Conservation (phyloP, 2,329 filamentous ascomycete genomes). For the Orbilia blumenaviensis region DNA sequence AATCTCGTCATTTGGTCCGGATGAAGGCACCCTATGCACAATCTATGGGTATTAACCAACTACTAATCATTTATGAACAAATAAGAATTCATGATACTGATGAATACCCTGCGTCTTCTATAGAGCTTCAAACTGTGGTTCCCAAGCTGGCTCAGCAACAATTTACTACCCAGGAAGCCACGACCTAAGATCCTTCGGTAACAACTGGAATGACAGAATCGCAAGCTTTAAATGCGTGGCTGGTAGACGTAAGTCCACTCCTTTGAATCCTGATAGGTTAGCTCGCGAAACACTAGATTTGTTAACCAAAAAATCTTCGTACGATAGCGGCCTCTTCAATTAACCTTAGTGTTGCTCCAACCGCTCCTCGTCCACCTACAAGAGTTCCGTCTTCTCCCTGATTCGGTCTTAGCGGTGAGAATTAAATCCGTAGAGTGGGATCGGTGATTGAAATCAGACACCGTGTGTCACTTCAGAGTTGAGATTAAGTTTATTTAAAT, state of each 20-base stretch:
- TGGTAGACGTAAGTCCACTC: not conserved
- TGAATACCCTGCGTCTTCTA: not conserved
- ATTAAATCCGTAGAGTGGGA: no score
- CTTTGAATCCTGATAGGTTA: not conserved
- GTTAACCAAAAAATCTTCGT: no score
- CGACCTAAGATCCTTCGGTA: not conserved
- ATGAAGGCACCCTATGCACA: not conserved
- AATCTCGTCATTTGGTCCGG: constrained; percentile 6
- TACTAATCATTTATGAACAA: no score
- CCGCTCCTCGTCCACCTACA: no score
- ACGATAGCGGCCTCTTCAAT: not conserved
- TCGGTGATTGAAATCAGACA: no score
- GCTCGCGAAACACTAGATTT: not conserved
- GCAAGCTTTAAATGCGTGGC: not conserved
- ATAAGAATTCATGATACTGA: no score
- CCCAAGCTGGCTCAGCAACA: not conserved
- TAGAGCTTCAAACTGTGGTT: not conserved
- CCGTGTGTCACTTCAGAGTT: no score
- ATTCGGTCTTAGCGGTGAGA: no score
- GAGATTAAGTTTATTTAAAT: not conserved
- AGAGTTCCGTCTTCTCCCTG: no score
- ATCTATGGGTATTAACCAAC: not conserved
- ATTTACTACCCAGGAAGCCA: constrained; percentile 3
- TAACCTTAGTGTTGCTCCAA: no score
- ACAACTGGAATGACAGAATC: constrained; percentile 12